These are phyloP conservation scores for Lodderomyces margitis DNA, from an alignment of 1,139 yeast species.

Conservation along the genomic window DNA sequence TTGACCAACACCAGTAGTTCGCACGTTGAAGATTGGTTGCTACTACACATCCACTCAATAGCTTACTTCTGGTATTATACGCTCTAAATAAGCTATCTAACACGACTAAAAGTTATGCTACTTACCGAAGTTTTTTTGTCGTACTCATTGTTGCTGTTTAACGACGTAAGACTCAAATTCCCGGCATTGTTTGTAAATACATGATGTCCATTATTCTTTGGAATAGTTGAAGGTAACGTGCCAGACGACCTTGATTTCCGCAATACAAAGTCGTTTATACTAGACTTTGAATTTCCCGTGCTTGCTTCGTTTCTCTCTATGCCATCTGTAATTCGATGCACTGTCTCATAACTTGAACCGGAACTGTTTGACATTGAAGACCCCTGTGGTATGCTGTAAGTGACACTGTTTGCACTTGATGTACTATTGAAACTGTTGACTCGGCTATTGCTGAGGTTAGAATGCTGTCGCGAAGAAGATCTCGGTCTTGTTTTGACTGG, in stretches of 20 bases:
- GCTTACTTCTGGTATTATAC: no score
- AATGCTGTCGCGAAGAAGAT: constrained; percentile 1
- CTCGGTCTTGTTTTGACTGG: constrained; percentile 7
- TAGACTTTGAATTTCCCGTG: constrained; percentile 1
- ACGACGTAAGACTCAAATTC: constrained; percentile 9
- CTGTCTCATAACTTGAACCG: background rate
- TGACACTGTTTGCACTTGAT: constrained; percentile 9
- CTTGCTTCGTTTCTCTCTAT: background rate
- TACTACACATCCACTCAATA: no score
- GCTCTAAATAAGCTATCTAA: constrained; percentile 20
- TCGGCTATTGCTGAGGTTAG: constrained; percentile 6
- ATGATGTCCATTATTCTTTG: background rate
- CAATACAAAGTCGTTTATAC: constrained; percentile 5
- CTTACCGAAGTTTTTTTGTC: constrained; percentile 12
- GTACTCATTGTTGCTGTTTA: constrained; percentile 10
- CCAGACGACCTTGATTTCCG: constrained; percentile 15
- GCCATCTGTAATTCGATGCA: background rate
- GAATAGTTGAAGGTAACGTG: constrained; percentile 9
- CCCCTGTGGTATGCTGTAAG: background rate
- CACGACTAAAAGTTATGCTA: constrained; percentile 33
- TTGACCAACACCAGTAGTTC: no score
- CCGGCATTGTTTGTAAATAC: constrained; percentile 5
- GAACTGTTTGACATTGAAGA: background rate
- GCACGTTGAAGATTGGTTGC: no score
- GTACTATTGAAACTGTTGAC: constrained; percentile 10